These are phyloP conservation scores for Xylaria palmicola DNA, from an alignment of 495 filamentous ascomycete genomes.

Conservation along the genomic window DNA sequence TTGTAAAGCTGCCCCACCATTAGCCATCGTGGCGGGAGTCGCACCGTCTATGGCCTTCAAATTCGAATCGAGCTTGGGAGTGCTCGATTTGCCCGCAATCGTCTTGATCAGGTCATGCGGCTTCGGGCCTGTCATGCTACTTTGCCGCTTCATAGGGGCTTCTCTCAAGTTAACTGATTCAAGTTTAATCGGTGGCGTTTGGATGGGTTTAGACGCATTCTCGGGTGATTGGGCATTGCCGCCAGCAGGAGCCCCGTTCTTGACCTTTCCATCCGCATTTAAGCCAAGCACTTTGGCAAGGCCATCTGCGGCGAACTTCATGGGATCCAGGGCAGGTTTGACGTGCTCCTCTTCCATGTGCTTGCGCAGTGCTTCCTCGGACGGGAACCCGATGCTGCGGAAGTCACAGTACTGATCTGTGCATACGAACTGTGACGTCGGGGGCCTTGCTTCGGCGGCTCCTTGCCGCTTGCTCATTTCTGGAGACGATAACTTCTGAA, in stretches of 20 bases:
- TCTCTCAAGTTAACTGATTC: slow-evolving; percentile 50
- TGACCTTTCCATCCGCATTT: slow-evolving; percentile 46
- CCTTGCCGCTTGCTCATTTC: slow-evolving; percentile 44
- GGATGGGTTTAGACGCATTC: slow-evolving; percentile 44
- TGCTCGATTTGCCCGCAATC: slow-evolving; percentile 26
- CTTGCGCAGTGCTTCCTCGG: slow-evolving; percentile 48
- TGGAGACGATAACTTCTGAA: slow-evolving; percentile 44
- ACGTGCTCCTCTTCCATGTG: slow-evolving; percentile 57
- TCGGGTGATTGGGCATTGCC: slow-evolving; percentile 19
- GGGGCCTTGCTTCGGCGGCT: slow-evolving; percentile 33
- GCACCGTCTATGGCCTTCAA: slow-evolving; percentile 21
- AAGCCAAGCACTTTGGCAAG: slow-evolving; percentile 44
- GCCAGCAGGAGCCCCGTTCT: slow-evolving; percentile 16
- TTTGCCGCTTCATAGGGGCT: slow-evolving; percentile 44
- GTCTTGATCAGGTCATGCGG: slow-evolving; percentile 22
- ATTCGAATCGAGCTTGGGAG: slow-evolving; percentile 24
- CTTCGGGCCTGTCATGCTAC: slow-evolving; percentile 37
- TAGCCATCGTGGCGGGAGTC: slow-evolving; percentile 15
- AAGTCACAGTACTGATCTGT: slow-evolving; percentile 46
- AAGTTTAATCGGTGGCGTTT: slow-evolving; percentile 37
- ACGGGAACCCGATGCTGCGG: slow-evolving; percentile 49
- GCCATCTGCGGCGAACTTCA: slow-evolving; percentile 48
- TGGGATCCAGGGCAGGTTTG: slow-evolving; percentile 52
- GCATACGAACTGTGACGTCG: slow-evolving; percentile 43
- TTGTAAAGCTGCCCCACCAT: slow-evolving; percentile 14